These are phyloP conservation scores for Neonothopanus nambi DNA, from an alignment of 1,284 basidiomycete genomes.

Conservation along the genomic window DNA sequence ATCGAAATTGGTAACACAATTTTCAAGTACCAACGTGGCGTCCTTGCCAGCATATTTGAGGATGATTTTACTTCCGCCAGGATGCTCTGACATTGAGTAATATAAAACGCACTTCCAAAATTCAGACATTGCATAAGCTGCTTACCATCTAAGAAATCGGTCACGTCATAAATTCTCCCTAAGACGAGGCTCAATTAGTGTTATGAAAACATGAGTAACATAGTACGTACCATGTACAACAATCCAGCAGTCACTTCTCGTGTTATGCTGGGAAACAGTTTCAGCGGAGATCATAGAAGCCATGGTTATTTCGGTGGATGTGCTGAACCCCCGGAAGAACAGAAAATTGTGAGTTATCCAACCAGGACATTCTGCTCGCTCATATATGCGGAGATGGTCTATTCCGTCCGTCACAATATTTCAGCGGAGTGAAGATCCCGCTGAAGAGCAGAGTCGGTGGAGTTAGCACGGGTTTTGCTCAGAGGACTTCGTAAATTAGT, in stretches of 20 bases:
- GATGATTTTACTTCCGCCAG: constrained; percentile 64
- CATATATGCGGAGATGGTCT: background rate
- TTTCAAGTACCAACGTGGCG: constrained; percentile 52
- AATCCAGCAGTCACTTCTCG: constrained; percentile 80
- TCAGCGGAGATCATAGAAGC: constrained; percentile 43
- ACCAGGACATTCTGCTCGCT: background rate
- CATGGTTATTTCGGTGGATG: background rate
- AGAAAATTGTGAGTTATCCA: background rate
- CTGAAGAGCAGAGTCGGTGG: background rate
- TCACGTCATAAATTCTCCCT: constrained; percentile 75
- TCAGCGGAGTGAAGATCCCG: background rate
- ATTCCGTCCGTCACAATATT: background rate
- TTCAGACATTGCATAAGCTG: constrained; percentile 4
- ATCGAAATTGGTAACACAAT: background rate
- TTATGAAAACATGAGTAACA: constrained; percentile 10
- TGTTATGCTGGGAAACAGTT: constrained; percentile 70
- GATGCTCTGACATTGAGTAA: constrained; percentile 51
- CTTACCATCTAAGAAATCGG: constrained; percentile 68
- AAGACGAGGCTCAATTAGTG: constrained; percentile 20
- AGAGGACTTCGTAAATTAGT: no score
- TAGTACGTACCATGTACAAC: constrained; percentile 73
- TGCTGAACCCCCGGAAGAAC: background rate
- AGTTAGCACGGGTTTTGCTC: background rate
- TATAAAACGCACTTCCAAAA: background rate
- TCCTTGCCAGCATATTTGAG: constrained; percentile 78